Evolutionary conservation across 768 basidiomycete genomes (phyloP).

Genomic region (Fibroporia radiculosa): DNA sequence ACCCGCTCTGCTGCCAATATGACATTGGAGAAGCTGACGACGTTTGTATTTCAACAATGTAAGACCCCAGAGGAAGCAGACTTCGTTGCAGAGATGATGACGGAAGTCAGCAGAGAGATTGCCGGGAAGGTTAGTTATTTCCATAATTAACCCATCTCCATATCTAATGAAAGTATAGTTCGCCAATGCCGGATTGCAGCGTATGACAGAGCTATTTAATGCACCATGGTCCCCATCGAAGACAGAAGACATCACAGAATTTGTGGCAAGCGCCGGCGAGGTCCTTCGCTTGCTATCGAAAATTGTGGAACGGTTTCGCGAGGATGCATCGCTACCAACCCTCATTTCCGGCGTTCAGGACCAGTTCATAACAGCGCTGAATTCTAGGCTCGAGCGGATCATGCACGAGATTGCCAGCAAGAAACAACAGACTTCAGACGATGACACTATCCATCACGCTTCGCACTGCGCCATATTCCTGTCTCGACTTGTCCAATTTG

Average conservation of each 20-base stretch:
- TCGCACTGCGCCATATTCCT: constrained; percentile 46
- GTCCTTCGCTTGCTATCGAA: constrained; percentile 62
- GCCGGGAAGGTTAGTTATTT: constrained; percentile 49
- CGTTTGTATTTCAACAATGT: constrained; percentile 62
- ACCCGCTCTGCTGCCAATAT: constrained; percentile 46
- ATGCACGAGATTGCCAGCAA: constrained; percentile 22
- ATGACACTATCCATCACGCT: constrained; percentile 13
- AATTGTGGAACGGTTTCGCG: constrained; percentile 59
- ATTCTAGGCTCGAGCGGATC: constrained; percentile 35
- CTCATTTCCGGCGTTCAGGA: constrained; percentile 53
- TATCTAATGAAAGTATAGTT: constrained; percentile 36
- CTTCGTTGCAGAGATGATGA: constrained; percentile 77
- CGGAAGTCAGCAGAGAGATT: constrained; percentile 57
- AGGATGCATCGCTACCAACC: constrained; percentile 34
- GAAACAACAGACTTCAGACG: constrained; percentile 12
- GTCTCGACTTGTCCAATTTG: constrained; percentile 64
- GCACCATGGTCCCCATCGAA: constrained; percentile 20
- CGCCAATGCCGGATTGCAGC: constrained; percentile 64
- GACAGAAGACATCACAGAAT: constrained; percentile 26
- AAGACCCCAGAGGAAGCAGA: constrained; percentile 76
- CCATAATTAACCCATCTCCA: not conserved
- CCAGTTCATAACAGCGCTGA: constrained; percentile 43
- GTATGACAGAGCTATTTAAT: constrained; percentile 50
- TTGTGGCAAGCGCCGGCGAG: constrained; percentile 53
- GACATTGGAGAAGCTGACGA: constrained; percentile 58